These are phyloP conservation scores for Parachaetomium inaequale DNA, from an alignment of 495 filamentous ascomycete genomes.

Conservation along the genomic window DNA sequence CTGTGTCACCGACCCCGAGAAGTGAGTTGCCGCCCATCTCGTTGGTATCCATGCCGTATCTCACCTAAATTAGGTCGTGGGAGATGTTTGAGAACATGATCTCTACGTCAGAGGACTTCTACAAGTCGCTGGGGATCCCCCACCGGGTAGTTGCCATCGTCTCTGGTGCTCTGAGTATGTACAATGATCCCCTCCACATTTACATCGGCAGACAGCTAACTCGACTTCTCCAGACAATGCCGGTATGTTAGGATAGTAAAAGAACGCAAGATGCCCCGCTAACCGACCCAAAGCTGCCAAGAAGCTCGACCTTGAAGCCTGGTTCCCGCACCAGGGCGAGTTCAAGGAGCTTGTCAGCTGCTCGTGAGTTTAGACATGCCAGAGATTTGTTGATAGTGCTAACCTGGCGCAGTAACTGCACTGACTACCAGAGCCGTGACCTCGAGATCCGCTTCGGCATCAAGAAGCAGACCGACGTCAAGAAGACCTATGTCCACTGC, in stretches of 20 bases:
- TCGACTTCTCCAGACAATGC: constrained; percentile 24
- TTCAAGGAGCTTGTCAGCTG: constrained; percentile 97
- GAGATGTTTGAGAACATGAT: constrained; percentile 93
- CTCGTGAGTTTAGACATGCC: constrained; percentile 40
- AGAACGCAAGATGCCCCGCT: constrained; percentile 40
- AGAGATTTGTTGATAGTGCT: background rate
- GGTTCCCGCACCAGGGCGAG: constrained; percentile 80
- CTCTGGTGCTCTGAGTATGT: constrained; percentile 72
- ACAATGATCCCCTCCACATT: background rate
- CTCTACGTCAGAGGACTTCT: constrained; percentile 83
- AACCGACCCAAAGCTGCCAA: constrained; percentile 65
- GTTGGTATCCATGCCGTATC: background rate
- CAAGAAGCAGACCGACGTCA: constrained; percentile 48
- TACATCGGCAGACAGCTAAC: constrained; percentile 1
- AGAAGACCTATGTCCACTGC: constrained; percentile 92
- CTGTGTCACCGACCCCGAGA: constrained; percentile 86
- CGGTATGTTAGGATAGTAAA: background rate
- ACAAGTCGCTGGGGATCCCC: constrained; percentile 80
- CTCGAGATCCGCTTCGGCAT: constrained; percentile 62
- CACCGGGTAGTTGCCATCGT: constrained; percentile 92
- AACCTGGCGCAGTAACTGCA: constrained; percentile 60
- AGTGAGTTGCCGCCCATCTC: constrained; percentile 30
- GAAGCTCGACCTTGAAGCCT: constrained; percentile 95
- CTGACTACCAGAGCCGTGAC: constrained; percentile 87
- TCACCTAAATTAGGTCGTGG: constrained; percentile 57